Conservation (phyloP, 352 stramenopile genomes). For the Aphanomyces stellatus region DNA sequence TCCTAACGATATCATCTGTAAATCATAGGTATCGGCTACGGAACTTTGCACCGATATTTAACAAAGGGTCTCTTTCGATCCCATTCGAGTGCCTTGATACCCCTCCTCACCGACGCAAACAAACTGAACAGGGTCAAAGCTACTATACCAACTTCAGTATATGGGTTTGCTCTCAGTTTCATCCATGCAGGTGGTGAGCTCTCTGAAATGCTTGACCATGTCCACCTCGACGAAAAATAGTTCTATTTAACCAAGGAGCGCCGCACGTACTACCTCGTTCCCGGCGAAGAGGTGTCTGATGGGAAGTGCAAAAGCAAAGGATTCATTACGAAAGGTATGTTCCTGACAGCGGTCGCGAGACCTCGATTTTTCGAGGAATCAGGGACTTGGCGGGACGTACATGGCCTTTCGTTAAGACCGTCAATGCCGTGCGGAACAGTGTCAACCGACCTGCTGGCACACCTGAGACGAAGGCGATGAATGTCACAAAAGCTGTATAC, state of each 20-base stretch:
- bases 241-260: constrained; percentile 30
- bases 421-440: constrained; percentile 9
- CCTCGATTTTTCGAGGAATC: constrained; percentile 30
- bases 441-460: constrained; percentile 21
- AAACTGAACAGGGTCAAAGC: background rate
- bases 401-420: too few species aligned
- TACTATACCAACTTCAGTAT: too few species aligned
- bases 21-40: background rate
- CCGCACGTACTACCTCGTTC: constrained; percentile 21
- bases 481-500: too few species aligned
- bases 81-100: background rate
- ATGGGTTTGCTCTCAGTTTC: background rate
- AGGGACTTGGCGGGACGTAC: constrained; percentile 27
- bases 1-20: too few species aligned
- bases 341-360: constrained; percentile 31
- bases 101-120: background rate
- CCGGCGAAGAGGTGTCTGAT: too few species aligned
- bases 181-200: background rate
- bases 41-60: background rate
- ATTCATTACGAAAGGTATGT: constrained; percentile 32
- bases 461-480: background rate
- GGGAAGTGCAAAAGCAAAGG: constrained; percentile 13
- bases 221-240: constrained; percentile 25
- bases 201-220: background rate
- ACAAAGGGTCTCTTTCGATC: background rate